Evolutionary conservation across 2,329 filamentous ascomycete species (phyloP), one percentile per base, ranked within the genome.

Genomic region (Alternaria triticina): DNA sequence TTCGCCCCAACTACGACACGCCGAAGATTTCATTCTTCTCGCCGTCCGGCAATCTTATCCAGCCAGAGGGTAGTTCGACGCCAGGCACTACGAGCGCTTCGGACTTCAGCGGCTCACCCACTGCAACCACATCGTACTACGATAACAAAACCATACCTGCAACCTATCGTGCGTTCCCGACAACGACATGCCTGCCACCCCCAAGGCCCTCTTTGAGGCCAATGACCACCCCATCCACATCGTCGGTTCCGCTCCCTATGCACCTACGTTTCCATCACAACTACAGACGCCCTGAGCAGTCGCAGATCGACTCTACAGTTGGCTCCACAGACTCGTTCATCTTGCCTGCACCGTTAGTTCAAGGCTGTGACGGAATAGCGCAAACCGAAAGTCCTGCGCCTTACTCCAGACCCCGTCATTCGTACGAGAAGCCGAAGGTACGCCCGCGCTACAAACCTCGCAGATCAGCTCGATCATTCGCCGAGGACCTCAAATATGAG

Each of bases 41-140:
- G 33, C 76, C 77, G 25, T 78, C 77, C 17, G 76, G 77, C 23
- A 77, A 73, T 43, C 66, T 79, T 17, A 79, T 79, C 44, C 73
- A 76, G 52, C 67, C 67, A 15, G 69, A 74, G 47, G 61, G 67
- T 17, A 68, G 56, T 47, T 69, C 68, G 27, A 61, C 66, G 12
- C 65, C 65, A 44, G 51, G 54, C 27, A 60, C 57, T 22, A 64
- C 44, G 13, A 70, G 58, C 20, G 40, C 54, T 15, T 65, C 61
- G 30, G 54, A 66, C 11, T 61, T 63, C 20, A 40, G 54, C 20
- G 49, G 46, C 17, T 65, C 61, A 23, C 67, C 62, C 11, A 59
- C 50, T n/a, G 50, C 15, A 9, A 57, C 13, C 10, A 67, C 62
- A 15, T 67, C 62, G 11, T 59, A 57, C 55, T 67, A 68, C 56